A percentile compares a stretch with the other conserved stretches of the same genome.
Conservation (phyloP, 2,329 filamentous ascomycete species). For the Sphaerulina musiva region DNA sequence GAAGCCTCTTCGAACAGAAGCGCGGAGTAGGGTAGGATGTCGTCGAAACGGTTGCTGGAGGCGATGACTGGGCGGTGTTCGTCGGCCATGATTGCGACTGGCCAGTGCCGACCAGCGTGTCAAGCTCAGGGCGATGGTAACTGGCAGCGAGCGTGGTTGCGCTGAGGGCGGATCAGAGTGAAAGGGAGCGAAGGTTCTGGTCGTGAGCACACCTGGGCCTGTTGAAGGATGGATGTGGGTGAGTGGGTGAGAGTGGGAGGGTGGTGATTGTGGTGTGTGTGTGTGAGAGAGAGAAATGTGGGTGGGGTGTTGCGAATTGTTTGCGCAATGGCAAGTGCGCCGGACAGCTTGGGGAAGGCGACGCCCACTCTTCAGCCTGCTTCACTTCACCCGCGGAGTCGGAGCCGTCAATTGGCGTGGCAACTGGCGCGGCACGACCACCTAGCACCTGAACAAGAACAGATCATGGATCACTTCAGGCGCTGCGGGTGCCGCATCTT, state of each 20-base stretch:
- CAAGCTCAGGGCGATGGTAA: not conserved
- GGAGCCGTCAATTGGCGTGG: too few relatives aligned
- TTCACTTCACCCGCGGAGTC: not conserved
- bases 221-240: not conserved
- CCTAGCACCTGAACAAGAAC: not conserved
- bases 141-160: not conserved
- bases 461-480: not conserved
- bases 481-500: not conserved
- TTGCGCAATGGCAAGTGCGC: not conserved
- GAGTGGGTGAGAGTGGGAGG: not conserved
- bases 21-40: slow-evolving; percentile 29
- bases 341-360: too few relatives aligned
- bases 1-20: slow-evolving; percentile 24
- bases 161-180: not conserved
- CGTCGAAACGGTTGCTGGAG: slow-evolving; percentile 27
- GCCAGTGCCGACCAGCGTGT: not conserved
- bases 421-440: not conserved
- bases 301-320: not conserved
- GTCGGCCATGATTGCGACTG: slow-evolving; percentile 15
- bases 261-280: not conserved
- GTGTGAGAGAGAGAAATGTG: too few relatives aligned
- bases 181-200: not conserved
- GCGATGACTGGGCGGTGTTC: slow-evolving; percentile 25
- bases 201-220: not conserved
- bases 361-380: not conserved